A percentile compares a stretch with the other conserved stretches of the same genome.
Evolutionary conservation across 139 green algal species (phyloP).

Genomic region (Chlorella sp.): DNA sequence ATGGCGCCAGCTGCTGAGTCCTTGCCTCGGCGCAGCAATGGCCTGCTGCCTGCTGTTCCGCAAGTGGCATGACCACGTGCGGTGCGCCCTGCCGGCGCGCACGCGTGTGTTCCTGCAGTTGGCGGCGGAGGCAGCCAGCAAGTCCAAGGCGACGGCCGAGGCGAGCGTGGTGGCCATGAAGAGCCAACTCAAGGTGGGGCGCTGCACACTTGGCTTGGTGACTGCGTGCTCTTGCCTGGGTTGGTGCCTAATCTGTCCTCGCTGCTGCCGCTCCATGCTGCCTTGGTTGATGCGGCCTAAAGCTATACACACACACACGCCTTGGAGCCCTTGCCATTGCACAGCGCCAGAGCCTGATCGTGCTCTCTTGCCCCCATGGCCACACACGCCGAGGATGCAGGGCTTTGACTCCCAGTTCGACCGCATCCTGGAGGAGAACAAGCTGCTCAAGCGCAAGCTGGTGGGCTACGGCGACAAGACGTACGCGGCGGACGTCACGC

Average conservation of each 20-base stretch:
- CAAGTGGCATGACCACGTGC: not conserved
- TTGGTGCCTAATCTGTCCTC: no score
- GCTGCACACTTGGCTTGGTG: not conserved
- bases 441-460: slow-evolving; percentile 13
- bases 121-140: slow-evolving; percentile 6
- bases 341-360: not conserved
- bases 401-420: slow-evolving; percentile 39
- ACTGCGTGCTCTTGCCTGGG: no score
- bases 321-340: not conserved
- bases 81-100: not conserved
- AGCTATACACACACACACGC: not conserved
- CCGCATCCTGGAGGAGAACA: slow-evolving; percentile 37
- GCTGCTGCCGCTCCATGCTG: no score
- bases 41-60: not conserved
- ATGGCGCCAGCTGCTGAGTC: no score
- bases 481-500: not conserved
- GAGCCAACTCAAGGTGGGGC: slow-evolving; percentile 19
- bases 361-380: not conserved
- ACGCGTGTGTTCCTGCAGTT: no score
- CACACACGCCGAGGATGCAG: not conserved
- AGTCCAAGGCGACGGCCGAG: slow-evolving; percentile 13
- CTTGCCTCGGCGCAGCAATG: not conserved
- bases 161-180: slow-evolving; percentile 25
- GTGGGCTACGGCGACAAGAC: not conserved
- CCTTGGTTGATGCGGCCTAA: no score